phyloP scores from a whole-genome alignment of 805 yeast species.

The Pichia scutulata region DNA sequence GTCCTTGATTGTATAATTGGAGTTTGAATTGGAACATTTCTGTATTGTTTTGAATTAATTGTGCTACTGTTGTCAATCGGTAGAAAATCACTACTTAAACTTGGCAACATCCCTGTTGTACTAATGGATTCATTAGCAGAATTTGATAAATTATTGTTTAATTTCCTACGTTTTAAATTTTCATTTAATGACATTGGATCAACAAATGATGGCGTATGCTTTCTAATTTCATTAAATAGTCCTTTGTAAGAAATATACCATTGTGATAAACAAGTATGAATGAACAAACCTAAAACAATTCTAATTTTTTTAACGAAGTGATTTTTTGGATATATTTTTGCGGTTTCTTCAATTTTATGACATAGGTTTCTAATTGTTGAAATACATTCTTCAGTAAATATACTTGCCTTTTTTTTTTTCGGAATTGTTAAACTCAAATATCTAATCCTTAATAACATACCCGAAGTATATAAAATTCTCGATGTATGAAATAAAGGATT shows the following conservation, averaged over 20 bases:
- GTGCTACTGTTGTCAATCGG: not conserved
- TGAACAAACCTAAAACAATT: slow-evolving; percentile 48
- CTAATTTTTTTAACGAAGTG: slow-evolving; percentile 45
- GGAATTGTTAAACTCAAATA: slow-evolving; percentile 50
- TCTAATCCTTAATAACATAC: slow-evolving; percentile 51
- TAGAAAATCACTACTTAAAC: not conserved
- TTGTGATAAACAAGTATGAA: slow-evolving; percentile 55
- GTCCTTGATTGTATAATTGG: not conserved
- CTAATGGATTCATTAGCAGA: not conserved
- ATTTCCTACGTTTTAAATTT: not conserved
- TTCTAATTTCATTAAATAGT: slow-evolving; percentile 10
- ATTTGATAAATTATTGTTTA: not conserved
- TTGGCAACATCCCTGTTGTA: not conserved
- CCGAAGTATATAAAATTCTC: slow-evolving; percentile 56
- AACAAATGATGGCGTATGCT: not conserved
- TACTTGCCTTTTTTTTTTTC: slow-evolving; percentile 33
- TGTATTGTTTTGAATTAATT: not conserved
- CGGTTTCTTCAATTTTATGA: slow-evolving; percentile 21
- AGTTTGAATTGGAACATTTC: not conserved
- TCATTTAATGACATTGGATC: not conserved
- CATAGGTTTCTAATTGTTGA: slow-evolving; percentile 21
- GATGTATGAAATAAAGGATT: slow-evolving; percentile 52
- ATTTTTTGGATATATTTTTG: slow-evolving; percentile 36
- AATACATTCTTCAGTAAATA: slow-evolving; percentile 40
- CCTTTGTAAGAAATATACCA: slow-evolving; percentile 26